These are phyloP conservation scores for Aureobasidium melanogenum DNA, from an alignment of 2,329 filamentous ascomycete species.

Conservation along the genomic window DNA sequence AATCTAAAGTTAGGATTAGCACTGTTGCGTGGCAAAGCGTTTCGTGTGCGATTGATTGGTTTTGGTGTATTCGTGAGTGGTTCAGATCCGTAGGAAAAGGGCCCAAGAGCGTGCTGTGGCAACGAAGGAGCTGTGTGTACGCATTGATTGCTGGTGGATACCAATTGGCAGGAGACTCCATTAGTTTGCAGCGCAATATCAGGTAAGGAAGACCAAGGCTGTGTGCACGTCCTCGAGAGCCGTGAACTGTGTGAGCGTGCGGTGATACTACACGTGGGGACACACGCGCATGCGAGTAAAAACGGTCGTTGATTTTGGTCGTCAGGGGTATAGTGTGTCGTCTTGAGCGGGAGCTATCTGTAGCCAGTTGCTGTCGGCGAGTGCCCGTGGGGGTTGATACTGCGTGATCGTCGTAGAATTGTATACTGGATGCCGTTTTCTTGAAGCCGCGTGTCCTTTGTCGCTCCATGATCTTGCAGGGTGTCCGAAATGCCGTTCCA, in stretches of 20 bases:
- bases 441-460: neutral
- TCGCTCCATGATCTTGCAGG: neutral
- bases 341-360: neutral
- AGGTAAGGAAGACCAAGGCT: neutral
- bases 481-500: neutral
- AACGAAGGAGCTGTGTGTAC: neutral
- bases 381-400: neutral
- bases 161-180: neutral
- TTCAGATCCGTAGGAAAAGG: neutral
- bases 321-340: neutral
- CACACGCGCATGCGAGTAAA: neutral
- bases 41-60: neutral
- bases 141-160: neutral
- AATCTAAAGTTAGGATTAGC: slow-evolving; percentile 45
- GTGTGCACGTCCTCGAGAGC: neutral
- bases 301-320: neutral
- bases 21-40: neutral
- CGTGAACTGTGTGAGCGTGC: neutral
- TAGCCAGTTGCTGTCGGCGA: neutral
- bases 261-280: neutral
- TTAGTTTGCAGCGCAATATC: no score
- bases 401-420: neutral
- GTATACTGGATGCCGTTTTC: neutral
- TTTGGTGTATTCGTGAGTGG: neutral
- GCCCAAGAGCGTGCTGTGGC: neutral